Evolutionary conservation across 2,329 filamentous ascomycete species (phyloP).

Genomic region (Colletotrichum paranaense): DNA sequence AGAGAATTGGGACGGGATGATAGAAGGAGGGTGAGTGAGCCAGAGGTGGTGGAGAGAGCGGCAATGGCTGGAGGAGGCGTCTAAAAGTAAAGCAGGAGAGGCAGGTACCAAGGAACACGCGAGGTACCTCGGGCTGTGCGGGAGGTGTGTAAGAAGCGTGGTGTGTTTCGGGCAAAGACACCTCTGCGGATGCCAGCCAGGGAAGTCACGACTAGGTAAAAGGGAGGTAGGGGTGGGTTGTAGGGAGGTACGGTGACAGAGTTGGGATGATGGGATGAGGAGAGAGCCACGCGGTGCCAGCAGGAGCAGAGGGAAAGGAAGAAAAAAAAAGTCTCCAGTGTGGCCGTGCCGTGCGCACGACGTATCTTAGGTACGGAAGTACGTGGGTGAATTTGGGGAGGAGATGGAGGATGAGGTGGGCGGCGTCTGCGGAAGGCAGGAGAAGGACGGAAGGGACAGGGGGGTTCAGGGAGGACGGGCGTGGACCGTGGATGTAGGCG

Average conservation of each 20-base stretch:
- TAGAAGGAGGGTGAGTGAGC: conserved; percentile 30
- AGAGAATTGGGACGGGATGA: conserved; percentile 21
- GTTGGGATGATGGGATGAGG: conserved; percentile 14
- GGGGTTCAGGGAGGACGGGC: background rate
- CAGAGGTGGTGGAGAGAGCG: conserved; percentile 28
- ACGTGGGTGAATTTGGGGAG: background rate
- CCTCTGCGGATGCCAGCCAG: conserved; percentile 15
- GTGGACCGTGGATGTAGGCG: conserved; percentile 16
- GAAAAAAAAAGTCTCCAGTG: background rate
- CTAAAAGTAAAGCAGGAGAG: conserved; percentile 21
- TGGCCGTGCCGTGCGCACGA: background rate
- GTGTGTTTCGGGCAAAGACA: conserved; percentile 34
- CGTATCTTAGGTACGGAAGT: too few relatives aligned
- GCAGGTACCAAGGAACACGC: background rate
- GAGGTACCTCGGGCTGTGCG: conserved; percentile 9
- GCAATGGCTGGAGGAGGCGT: conserved; percentile 33
- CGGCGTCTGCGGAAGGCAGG: conserved; percentile 14
- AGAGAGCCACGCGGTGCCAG: conserved; percentile 13
- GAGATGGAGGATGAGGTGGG: background rate
- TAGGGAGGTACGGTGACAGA: background rate
- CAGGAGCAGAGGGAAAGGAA: conserved; percentile 3
- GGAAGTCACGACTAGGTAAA: background rate
- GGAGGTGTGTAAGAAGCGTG: conserved; percentile 4
- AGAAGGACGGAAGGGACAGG: conserved; percentile 2
- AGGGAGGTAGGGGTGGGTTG: background rate